Evolutionary conservation across 2,329 filamentous ascomycete species (phyloP).

Genomic region (Venturia pyrina): DNA sequence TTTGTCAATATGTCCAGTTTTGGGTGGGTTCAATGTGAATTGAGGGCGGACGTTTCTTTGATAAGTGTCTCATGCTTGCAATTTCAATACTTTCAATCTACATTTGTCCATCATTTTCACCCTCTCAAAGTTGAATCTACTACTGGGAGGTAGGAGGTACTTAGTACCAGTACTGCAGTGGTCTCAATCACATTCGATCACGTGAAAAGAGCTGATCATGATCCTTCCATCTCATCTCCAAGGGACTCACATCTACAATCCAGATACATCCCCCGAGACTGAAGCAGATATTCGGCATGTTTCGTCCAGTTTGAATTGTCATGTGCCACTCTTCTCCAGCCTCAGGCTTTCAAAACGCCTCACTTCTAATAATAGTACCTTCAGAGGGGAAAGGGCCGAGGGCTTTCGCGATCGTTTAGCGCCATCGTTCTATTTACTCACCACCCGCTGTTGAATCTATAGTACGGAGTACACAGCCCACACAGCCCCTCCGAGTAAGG

Average conservation of each 20-base stretch:
- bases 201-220: background rate
- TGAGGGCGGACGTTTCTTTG: background rate
- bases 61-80: background rate
- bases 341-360: background rate
- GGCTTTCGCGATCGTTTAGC: background rate
- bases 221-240: background rate
- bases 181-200: background rate
- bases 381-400: background rate
- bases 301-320: background rate
- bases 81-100: slow-evolving; percentile 1
- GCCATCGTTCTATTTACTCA: background rate
- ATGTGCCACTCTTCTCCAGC: background rate
- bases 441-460: background rate
- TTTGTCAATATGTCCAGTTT: background rate
- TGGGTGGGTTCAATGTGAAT: background rate
- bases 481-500: background rate
- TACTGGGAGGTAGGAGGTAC: too few relatives aligned
- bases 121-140: background rate
- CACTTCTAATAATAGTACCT: background rate
- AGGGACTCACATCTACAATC: background rate
- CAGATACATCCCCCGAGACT: background rate
- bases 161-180: too few relatives aligned
- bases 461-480: background rate
- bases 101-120: background rate
- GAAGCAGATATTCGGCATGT: background rate